Evolutionary conservation across 768 basidiomycete species (phyloP).

Genomic region (Panellus pusillus): DNA sequence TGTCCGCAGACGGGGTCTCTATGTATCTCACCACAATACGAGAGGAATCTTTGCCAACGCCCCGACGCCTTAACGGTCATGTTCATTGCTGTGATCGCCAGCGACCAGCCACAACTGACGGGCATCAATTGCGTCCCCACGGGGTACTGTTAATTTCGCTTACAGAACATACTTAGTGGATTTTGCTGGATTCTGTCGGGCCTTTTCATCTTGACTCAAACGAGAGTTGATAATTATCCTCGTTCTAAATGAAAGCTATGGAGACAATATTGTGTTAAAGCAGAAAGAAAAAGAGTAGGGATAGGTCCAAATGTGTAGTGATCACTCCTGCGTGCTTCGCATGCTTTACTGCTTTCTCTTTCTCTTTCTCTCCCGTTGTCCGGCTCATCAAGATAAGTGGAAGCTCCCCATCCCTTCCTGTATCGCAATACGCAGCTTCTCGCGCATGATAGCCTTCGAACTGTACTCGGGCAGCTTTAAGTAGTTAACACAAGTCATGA

Average conservation of each 20-base stretch:
- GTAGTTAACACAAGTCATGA: constrained; percentile 99
- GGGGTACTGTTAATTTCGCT: no score
- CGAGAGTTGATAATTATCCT: constrained; percentile 1
- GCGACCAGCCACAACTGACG: no score
- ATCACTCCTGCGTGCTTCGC: constrained; percentile 1
- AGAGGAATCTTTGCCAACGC: no score
- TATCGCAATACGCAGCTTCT: constrained; percentile 83
- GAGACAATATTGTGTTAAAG: background rate
- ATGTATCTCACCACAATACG: no score
- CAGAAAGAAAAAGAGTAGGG: constrained; percentile 3
- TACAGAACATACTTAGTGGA: no score
- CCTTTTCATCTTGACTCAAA: background rate
- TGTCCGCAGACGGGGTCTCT: no score
- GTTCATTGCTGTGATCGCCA: no score
- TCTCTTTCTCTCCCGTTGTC: background rate
- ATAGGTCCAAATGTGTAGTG: constrained; percentile 6
- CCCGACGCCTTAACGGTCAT: no score
- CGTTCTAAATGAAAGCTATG: constrained; percentile 13
- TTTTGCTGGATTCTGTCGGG: no score
- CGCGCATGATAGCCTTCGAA: constrained; percentile 77
- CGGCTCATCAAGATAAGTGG: constrained; percentile 93
- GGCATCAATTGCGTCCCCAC: no score
- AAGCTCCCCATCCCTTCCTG: constrained; percentile 95
- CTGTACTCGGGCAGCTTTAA: constrained; percentile 96
- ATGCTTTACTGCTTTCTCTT: background rate